Evolutionary conservation across 495 filamentous ascomycete species (phyloP), one percentile per base, ranked within the genome.

Genomic region (Delitschia confertaspora): DNA sequence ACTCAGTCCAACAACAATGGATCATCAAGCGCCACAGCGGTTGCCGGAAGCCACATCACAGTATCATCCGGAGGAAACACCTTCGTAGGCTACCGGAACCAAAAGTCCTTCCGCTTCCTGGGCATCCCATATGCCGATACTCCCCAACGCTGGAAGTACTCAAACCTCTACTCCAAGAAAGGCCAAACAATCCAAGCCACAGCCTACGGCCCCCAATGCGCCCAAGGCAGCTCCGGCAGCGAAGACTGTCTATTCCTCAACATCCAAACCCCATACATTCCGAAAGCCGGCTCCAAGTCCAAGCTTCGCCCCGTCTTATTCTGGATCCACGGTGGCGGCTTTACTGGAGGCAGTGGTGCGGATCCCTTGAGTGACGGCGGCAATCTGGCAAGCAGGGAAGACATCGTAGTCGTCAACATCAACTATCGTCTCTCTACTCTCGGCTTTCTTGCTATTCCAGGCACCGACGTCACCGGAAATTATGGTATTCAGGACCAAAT

Each of bases 71-170:
- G 53, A 14, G 63, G 66, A 5, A 59, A 72, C 31, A 58, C 50
- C 1, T 64, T 67, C 37, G 46, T 59, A 7, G 72, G 72, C 3
- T 71, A 64, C 45, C 63, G 70, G n/a, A 69, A 75, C 55, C 60
- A 68, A 23, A 69, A 68, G 32, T 72, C 69, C 8, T 75, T 73
- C 56, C 67, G 69, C 3, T 76, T 76, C 47, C 55, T 69, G 2
- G 71, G 71, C 2, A 62, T 75, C 8, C 67, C 66, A 6, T 75
- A 70, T 35, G 73, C 73, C 9, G 57, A 71, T 37, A 51, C 60
- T 13, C 69, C 69, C 3, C 36, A 66, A 33, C 64, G 71, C 8
- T 70, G 68, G 29, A 57, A 62, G 6, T 71, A 74, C 33, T 68
- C 70, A 6, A 63, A 54, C 3, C 47, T 66, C 9, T 70, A 65